Percentiles rank a stretch among this genome's conserved stretches.
phyloP scores from a whole-genome alignment of 176 grass and related monocot species.

The Aegilops speltoides region DNA sequence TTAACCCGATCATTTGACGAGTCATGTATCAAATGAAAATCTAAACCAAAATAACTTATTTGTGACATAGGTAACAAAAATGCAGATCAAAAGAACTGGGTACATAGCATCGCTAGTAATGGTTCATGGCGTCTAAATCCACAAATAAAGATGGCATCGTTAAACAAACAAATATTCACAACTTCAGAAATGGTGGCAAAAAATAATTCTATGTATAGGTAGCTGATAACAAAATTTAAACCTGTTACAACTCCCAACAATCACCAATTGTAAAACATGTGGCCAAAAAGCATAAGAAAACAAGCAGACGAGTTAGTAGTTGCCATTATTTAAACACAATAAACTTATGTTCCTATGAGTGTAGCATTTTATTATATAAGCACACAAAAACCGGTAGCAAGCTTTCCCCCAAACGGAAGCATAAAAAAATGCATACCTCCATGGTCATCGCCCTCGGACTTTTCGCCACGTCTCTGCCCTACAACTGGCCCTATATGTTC shows the following conservation, averaged over 20 bases:
- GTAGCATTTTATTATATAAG: conserved; percentile 1
- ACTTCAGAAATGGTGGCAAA: neutral
- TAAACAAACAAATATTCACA: neutral
- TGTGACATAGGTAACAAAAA: neutral
- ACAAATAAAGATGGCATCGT: neutral
- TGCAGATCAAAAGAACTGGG: neutral
- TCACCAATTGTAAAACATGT: neutral
- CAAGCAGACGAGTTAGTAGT: neutral
- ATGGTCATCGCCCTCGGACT: no score
- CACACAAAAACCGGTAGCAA: neutral
- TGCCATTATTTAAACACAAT: no score
- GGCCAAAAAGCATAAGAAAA: neutral
- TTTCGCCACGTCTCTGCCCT: no score
- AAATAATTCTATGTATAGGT: no score
- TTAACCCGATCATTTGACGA: neutral
- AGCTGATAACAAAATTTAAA: no score
- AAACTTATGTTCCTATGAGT: neutral
- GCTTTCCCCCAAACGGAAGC: no score
- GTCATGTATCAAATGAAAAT: neutral
- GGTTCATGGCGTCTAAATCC: neutral
- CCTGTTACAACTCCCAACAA: no score
- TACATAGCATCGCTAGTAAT: neutral
- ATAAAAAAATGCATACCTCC: no score
- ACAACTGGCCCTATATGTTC: no score
- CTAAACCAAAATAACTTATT: neutral